Conservation (phyloP, 176 grass and related monocot genomes). For the Ampelocalamus luodianensis region DNA sequence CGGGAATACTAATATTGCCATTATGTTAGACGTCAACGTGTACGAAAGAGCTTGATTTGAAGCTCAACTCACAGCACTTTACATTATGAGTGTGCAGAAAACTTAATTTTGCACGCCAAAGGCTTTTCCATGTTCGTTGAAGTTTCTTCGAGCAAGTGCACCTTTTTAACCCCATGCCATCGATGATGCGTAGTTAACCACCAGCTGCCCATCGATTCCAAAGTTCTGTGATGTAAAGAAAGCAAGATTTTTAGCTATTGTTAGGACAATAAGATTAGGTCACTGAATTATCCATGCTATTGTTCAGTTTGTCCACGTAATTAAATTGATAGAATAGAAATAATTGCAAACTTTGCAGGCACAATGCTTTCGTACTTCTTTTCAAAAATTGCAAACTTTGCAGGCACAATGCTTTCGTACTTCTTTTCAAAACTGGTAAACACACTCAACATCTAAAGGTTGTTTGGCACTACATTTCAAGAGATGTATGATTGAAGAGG, state of each 20-base stretch:
- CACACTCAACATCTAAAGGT: neutral
- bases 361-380: neutral
- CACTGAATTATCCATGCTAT: neutral
- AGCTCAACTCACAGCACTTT: neutral
- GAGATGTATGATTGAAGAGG: neutral
- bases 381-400: neutral
- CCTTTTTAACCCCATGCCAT: constrained; percentile 65
- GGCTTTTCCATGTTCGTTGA: neutral
- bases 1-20: neutral
- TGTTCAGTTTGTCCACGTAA: neutral
- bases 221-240: constrained; percentile 55
- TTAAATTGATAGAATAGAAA: neutral
- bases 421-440: neutral
- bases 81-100: neutral
- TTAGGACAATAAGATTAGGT: neutral
- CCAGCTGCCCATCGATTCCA: constrained; percentile 69
- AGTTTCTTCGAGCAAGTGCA: neutral
- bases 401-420: neutral
- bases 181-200: constrained; percentile 67
- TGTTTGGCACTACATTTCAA: constrained; percentile 1
- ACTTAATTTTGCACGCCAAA: neutral
- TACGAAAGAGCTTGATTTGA: neutral
- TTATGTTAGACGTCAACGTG: neutral
- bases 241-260: neutral
- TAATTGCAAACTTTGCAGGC: neutral